Percentiles rank a stretch among this genome's conserved stretches.
Conservation (phyloP, 768 basidiomycete species). For the Exidia glandulosa region DNA sequence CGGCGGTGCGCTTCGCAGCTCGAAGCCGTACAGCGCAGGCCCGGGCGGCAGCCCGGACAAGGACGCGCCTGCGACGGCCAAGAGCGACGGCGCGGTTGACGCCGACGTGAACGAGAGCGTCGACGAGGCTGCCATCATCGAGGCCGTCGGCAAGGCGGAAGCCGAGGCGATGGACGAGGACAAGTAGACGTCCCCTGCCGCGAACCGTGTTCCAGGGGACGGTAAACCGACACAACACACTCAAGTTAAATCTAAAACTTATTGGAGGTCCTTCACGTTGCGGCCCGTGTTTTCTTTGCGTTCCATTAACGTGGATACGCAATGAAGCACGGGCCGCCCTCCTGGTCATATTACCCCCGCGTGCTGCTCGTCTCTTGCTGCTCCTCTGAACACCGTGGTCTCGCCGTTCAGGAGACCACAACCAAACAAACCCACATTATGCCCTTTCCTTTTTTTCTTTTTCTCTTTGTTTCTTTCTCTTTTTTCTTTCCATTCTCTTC, state of each 20-base stretch:
- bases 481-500: not conserved
- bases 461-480: conserved; percentile 1
- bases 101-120: not conserved
- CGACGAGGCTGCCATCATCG: conserved; percentile 6
- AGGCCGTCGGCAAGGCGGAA: conserved; percentile 1
- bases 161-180: not conserved
- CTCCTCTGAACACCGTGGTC: conserved; percentile 1
- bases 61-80: conserved; percentile 1
- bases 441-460: conserved; percentile 3
- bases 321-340: conserved; percentile 1
- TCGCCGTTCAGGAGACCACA: conserved; percentile 6
- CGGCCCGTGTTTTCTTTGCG: not conserved
- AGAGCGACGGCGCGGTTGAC: conserved; percentile 1
- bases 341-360: not conserved
- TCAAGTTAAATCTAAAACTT: not conserved
- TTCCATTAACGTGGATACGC: conserved; percentile 1
- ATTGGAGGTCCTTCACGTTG: not conserved
- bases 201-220: not conserved
- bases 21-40: conserved; percentile 2
- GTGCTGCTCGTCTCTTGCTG: not conserved
- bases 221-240: not conserved
- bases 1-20: conserved; percentile 32
- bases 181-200: not conserved
- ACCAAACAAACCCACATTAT: no score
- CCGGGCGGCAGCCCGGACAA: conserved; percentile 2